Conservation (phyloP, 129 eudicot genomes). For the Artemisia tridentata region DNA sequence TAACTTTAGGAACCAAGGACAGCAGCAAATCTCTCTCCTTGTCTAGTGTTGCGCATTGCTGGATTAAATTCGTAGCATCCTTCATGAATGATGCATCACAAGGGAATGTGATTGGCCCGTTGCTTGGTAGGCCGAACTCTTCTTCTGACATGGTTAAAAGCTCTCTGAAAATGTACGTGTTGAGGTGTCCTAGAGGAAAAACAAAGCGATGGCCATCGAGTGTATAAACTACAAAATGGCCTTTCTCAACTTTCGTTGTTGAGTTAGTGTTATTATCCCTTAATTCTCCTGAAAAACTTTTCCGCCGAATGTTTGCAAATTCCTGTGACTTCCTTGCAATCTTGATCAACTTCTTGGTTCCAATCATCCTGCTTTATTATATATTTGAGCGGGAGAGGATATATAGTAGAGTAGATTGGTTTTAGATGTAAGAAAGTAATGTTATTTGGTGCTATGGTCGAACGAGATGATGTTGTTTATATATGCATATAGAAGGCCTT, state of each 20-base stretch:
- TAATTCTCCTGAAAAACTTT: constrained; percentile 9
- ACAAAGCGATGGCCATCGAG: constrained; percentile 38
- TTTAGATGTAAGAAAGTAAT: neutral
- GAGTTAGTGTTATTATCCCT: neutral
- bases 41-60: neutral
- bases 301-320: constrained; percentile 14
- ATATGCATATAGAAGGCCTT: constrained; percentile 16
- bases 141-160: constrained; percentile 48
- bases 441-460: constrained; percentile 3
- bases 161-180: constrained; percentile 42
- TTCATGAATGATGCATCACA: constrained; percentile 37
- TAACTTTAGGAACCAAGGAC: constrained; percentile 10
- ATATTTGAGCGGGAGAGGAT: neutral
- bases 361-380: constrained; percentile 17
- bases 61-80: constrained; percentile 25
- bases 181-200: constrained; percentile 41
- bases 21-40: constrained; percentile 26
- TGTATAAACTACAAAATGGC: constrained; percentile 49
- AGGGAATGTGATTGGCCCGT: constrained; percentile 33
- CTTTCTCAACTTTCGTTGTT: constrained; percentile 27
- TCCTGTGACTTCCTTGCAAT: constrained; percentile 38
- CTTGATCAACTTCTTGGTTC: constrained; percentile 33
- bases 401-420: neutral
- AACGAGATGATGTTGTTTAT: constrained; percentile 15
- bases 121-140: constrained; percentile 39